Evolutionary conservation across 805 yeast genomes (phyloP), one percentile per base, ranked within the genome.

Genomic region (Candida sithepensis): DNA sequence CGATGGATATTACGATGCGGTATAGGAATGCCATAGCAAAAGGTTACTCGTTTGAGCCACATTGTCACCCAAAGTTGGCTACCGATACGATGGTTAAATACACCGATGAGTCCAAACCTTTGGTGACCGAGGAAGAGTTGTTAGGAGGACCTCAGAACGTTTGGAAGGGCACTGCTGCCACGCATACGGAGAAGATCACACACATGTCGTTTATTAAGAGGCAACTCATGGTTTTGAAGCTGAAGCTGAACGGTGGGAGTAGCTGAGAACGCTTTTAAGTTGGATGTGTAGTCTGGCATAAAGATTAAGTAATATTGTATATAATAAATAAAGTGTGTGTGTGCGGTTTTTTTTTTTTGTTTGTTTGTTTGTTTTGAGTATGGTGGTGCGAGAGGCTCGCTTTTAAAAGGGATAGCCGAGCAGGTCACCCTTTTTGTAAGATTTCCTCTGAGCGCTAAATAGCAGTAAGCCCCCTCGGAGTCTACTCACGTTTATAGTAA

Each of bases 1-100:
- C 82, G 0, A 63, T 68, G 43, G 61, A 49, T 1, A 60, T 66
- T 42, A 71, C 76, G 2, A 52, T 59, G 1, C 42, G 43, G 33
- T 67, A 68, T 41, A 58, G 62, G 32, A 49, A 55, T 6, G 42
- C 59, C 16, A 63, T 73, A 14, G 52, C 59, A 19, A 49, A 52
- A 34, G 81, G 80, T 2, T 61, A 54, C 13, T 47, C 50, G 1
- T 50, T 70, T 30, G 68, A 65, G 26, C 49, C 60, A 7, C 50
- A 48, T 9, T 45, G 51, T 2, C 50, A 54, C 30, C 32, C 21
- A 6, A 41, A 39, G n/a, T 5, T 56, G 8, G 38, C 43, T 6
- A 42, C 47, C 24, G 60, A 58, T n/a, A 61, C 65, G 0, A 24
- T 58, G 13, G 45, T 62, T 14, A 50, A 42, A 34, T 58, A 50